These are phyloP conservation scores for Pseudocercospora cruenta DNA, from an alignment of 2,329 filamentous ascomycete species.

Conservation along the genomic window DNA sequence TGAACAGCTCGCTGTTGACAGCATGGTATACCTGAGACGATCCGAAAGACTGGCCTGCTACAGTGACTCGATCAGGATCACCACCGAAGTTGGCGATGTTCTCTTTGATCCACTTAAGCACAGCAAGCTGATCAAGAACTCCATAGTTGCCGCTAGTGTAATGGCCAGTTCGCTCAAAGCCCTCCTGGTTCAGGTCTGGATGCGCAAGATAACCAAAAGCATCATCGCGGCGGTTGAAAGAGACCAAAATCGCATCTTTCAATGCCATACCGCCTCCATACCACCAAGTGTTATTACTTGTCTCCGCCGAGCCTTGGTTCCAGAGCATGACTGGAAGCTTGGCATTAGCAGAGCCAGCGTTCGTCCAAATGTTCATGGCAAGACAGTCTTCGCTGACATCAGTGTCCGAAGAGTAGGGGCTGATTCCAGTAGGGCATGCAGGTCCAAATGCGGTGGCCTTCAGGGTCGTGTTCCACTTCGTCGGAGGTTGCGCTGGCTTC, in stretches of 20 bases:
- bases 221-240: conserved; percentile 65
- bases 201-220: conserved; percentile 69
- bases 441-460: not conserved
- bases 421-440: conserved; percentile 5
- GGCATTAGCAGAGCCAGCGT: not conserved
- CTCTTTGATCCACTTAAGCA: conserved; percentile 55
- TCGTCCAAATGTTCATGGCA: conserved; percentile 18
- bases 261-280: conserved; percentile 8
- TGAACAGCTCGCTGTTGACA: conserved; percentile 35
- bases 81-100: conserved; percentile 59
- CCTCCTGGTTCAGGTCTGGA: conserved; percentile 54
- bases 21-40: conserved; percentile 16
- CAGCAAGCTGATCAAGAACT: conserved; percentile 58
- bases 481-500: conserved; percentile 17
- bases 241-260: conserved; percentile 54
- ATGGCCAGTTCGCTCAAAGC: conserved; percentile 43
- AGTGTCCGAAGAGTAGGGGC: not conserved
- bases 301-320: conserved; percentile 9
- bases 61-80: conserved; percentile 32
- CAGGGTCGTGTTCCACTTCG: conserved; percentile 1
- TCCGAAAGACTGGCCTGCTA: conserved; percentile 32
- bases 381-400: conserved; percentile 15
- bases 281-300: conserved; percentile 7
- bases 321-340: conserved; percentile 17
- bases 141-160: conserved; percentile 53